Percentiles rank a stretch among this genome's conserved stretches.
Conservation (phyloP, 2,329 filamentous ascomycete species). For the Botrytis cinerea region DNA sequence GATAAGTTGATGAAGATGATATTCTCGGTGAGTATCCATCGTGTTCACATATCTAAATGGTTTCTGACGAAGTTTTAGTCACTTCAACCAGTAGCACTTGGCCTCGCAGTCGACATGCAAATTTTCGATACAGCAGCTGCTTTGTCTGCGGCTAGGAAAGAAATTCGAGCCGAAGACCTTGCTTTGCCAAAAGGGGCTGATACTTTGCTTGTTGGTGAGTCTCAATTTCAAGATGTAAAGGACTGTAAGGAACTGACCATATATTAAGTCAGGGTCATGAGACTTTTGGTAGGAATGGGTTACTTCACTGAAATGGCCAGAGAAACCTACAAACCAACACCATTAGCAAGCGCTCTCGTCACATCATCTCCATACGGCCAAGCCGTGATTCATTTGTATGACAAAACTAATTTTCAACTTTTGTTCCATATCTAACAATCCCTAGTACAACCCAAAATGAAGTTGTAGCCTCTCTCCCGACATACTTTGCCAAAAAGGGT, state of each 20-base stretch:
- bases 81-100: constrained; percentile 4
- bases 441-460: constrained; percentile 23
- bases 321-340: constrained; percentile 21
- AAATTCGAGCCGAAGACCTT: constrained; percentile 16
- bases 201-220: constrained; percentile 14
- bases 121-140: constrained; percentile 14
- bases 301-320: constrained; percentile 22
- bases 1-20: constrained; percentile 5
- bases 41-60: accelerated
- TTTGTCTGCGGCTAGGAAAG: not conserved
- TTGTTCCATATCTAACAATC: not conserved
- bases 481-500: constrained; percentile 24
- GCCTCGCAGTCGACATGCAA: constrained; percentile 15
- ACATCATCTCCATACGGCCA: constrained; percentile 15
- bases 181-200: constrained; percentile 8
- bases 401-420: too few relatives aligned
- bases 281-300: constrained; percentile 24
- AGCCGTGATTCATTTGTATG: not conserved
- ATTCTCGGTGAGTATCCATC: not conserved
- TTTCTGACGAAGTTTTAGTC: not conserved
- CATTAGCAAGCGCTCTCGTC: constrained; percentile 16
- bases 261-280: constrained; percentile 25
- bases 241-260: not conserved
- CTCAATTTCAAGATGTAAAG: too few relatives aligned
- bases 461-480: constrained; percentile 21